Conservation (phyloP, 345 rosid species). For the Arabidopsis arenosa region DNA sequence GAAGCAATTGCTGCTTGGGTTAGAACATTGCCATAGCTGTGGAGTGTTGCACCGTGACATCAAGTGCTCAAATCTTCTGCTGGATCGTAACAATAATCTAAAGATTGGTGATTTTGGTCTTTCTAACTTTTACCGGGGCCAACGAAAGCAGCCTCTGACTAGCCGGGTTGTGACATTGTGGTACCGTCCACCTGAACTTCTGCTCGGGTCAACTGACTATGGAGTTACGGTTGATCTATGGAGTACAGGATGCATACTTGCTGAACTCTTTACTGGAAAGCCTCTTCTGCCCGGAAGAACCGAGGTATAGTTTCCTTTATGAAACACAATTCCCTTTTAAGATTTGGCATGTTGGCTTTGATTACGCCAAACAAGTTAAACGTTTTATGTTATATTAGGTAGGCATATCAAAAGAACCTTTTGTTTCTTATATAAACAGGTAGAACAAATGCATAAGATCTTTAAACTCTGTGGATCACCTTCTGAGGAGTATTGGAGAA, state of each 20-base stretch:
- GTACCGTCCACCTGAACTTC: slow-evolving; percentile 52
- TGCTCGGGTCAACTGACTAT: slow-evolving; percentile 49
- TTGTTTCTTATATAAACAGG: slow-evolving; percentile 44
- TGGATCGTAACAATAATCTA: slow-evolving; percentile 61
- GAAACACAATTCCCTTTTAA: neutral
- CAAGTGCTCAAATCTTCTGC: slow-evolving; percentile 67
- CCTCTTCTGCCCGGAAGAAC: slow-evolving; percentile 51
- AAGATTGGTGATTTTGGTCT: slow-evolving; percentile 78
- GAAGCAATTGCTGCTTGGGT: slow-evolving; percentile 69
- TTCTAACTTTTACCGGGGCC: slow-evolving; percentile 54
- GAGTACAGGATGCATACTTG: slow-evolving; percentile 51
- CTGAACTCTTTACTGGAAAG: slow-evolving; percentile 47
- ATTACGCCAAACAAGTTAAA: neutral
- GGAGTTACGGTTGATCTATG: slow-evolving; percentile 49
- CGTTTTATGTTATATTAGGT: neutral
- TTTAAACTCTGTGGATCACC: slow-evolving; percentile 84
- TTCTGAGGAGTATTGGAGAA: slow-evolving; percentile 74
- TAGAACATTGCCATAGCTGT: slow-evolving; percentile 68
- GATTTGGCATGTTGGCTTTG: neutral
- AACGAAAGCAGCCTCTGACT: slow-evolving; percentile 47
- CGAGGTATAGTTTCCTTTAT: slow-evolving; percentile 33
- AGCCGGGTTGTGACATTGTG: slow-evolving; percentile 53
- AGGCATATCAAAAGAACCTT: slow-evolving; percentile 4
- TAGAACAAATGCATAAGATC: slow-evolving; percentile 74
- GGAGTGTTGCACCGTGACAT: slow-evolving; percentile 78